Evolutionary conservation across 1,284 basidiomycete species (phyloP).

Genomic region (Trametes polyzona): DNA sequence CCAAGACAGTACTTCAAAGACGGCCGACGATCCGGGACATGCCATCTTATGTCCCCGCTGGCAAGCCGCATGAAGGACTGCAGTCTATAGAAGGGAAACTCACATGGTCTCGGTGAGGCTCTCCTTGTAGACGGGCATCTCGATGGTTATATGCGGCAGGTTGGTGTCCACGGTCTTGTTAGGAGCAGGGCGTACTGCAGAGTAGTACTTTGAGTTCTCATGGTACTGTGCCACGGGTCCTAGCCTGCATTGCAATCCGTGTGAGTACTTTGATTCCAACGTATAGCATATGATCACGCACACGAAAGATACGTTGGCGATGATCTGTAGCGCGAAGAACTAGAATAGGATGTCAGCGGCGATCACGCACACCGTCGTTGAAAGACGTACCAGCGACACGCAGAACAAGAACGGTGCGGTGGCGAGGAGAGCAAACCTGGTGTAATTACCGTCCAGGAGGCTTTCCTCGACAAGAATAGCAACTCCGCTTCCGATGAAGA

Average conservation of each 20-base stretch:
- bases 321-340: conserved; percentile 68
- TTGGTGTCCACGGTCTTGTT: conserved; percentile 62
- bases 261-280: too few species aligned
- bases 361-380: not conserved
- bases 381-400: conserved; percentile 62
- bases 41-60: not conserved
- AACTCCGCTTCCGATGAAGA: conserved; percentile 65
- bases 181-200: conserved; percentile 57
- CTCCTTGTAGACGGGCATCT: conserved; percentile 85
- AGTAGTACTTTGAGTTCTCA: conserved; percentile 76
- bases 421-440: conserved; percentile 65
- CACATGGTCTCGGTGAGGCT: conserved; percentile 70
- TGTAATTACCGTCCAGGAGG: conserved; percentile 66
- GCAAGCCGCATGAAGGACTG: not conserved
- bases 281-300: conserved; percentile 35
- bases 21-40: not conserved
- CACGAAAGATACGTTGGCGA: conserved; percentile 63
- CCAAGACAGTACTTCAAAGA: not conserved
- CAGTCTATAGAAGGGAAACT: conserved; percentile 30
- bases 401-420: conserved; percentile 74
- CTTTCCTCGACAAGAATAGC: conserved; percentile 65
- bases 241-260: conserved; percentile 45
- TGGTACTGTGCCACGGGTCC: conserved; percentile 78
- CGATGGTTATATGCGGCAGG: conserved; percentile 75
- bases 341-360: conserved; percentile 25